Evolutionary conservation across 2,329 filamentous ascomycete genomes (phyloP).

Genomic region (Hansfordia pulvinata): DNA sequence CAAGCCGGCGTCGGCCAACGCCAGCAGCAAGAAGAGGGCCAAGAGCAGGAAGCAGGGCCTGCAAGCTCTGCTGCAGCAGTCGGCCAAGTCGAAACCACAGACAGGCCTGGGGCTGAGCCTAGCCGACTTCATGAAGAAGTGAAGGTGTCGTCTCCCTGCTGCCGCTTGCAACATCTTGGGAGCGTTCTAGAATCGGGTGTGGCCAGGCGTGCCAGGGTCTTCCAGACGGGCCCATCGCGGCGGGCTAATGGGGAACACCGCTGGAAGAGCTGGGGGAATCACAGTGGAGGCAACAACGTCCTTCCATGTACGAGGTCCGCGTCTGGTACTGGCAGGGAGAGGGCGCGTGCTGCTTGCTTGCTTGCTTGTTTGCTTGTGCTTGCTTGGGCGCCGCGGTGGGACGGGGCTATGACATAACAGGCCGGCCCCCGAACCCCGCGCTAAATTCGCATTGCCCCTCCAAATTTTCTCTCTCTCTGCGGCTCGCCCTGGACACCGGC

Average conservation of each 20-base stretch:
- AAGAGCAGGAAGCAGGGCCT: constrained; percentile 52
- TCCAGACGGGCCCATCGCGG: too few species aligned
- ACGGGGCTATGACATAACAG: constrained; percentile 17
- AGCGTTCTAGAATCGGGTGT: too few species aligned
- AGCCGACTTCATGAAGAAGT: constrained; percentile 38
- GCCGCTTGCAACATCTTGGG: not conserved
- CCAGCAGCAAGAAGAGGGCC: constrained; percentile 50
- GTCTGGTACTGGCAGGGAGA: too few species aligned
- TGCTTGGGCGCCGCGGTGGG: too few species aligned
- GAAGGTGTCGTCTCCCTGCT: not conserved
- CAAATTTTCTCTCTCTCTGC: constrained; percentile 15
- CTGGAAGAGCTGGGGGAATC: too few species aligned
- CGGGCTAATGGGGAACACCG: too few species aligned
- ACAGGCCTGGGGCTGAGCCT: constrained; percentile 32
- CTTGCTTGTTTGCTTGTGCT: too few species aligned
- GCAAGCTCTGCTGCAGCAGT: constrained; percentile 48
- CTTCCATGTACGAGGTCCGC: too few species aligned
- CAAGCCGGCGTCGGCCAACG: constrained; percentile 27
- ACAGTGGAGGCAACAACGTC: too few species aligned
- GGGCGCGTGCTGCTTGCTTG: too few species aligned
- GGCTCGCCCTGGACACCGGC: too few species aligned
- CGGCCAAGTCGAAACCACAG: constrained; percentile 22
- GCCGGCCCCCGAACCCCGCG: constrained; percentile 16
- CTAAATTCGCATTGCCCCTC: constrained; percentile 20
- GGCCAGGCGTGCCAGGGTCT: too few species aligned